Conservation (phyloP, 352 stramenopile species). For the Phytophthora vignae region DNA sequence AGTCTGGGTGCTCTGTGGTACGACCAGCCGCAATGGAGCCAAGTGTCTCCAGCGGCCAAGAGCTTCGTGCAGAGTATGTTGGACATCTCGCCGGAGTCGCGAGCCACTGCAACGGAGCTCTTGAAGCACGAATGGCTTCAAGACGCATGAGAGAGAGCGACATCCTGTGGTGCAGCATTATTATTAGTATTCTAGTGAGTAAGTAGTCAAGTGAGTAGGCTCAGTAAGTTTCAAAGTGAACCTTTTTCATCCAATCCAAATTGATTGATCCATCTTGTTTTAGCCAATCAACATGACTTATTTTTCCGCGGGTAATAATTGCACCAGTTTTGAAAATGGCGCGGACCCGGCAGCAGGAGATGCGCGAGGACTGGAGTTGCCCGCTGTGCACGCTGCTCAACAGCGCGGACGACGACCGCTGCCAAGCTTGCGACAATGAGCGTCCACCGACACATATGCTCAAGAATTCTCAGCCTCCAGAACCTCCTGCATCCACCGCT, state of each 20-base stretch:
- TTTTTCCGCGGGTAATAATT: constrained; percentile 30
- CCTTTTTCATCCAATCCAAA: constrained; percentile 12
- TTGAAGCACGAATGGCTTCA: constrained; percentile 67
- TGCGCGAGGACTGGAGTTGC: constrained; percentile 63
- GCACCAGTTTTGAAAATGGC: constrained; percentile 39
- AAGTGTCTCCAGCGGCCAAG: constrained; percentile 83
- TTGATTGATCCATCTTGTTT: rapidly evolving
- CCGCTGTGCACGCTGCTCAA: constrained; percentile 77
- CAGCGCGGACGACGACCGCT: constrained; percentile 48
- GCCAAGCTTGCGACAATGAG: constrained; percentile 60
- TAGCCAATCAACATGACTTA: background rate
- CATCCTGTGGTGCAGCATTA: constrained; percentile 3
- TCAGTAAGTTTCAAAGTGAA: constrained; percentile 7
- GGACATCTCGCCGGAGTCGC: constrained; percentile 81
- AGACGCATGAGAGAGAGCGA: constrained; percentile 29
- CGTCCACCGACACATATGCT: constrained; percentile 24
- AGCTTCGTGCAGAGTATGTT: constrained; percentile 91
- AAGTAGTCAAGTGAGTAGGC: constrained; percentile 16
- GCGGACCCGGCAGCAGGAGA: constrained; percentile 24
- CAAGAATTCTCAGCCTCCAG: constrained; percentile 6
- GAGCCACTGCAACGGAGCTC: constrained; percentile 61
- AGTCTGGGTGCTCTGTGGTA: constrained; percentile 93
- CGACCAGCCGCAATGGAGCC: constrained; percentile 86
- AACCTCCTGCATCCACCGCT: constrained; percentile 2
- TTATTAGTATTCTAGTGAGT: constrained; percentile 34